Evolutionary conservation across 345 rosid genomes (phyloP), one percentile per base, ranked within the genome.

Genomic region (Raphanus sativus): DNA sequence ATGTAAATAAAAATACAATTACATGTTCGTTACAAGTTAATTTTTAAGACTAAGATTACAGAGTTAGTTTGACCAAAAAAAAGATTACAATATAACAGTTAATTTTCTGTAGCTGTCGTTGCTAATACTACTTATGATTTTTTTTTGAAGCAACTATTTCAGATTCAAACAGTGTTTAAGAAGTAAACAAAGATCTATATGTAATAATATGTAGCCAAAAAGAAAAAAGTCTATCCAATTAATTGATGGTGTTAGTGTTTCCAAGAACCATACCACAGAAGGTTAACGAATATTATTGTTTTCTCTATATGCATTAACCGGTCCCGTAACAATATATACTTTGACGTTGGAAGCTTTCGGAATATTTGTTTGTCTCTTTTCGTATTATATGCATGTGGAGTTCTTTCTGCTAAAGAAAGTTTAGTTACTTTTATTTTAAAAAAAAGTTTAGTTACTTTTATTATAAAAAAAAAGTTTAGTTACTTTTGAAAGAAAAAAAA

Each of bases 241-340:
- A 50, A 61, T 25, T 16, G 64, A 10, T n/a, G 21, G 2, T 63
- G 28, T 29, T 30, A 21, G 61, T 76, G 45, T 10, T 52, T 48
- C 26, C 3, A 42, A 28, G 61, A 60, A 17, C 48, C 32, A 69
- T 5, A 29, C 29, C 30, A 42, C 65, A 45, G 36, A 6, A 15
- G 30, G 68, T 30, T 32, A 67, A 59, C n/a, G 32, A 59, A 60
- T 4, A n/a, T 25, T 7, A 55, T 70, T 69, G 75, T 30, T 34
- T 64, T 77, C 38, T 16, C 4, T 66, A 45, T 66, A 42, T 58
- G 7, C 15, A 17, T 24, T 55, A 24, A 73, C 75, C 75, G 70
- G 78, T 62, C 60, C 75, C 70, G 70, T 79, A 79, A 73, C 82
- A 21, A 21, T 21, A 21, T 67, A 69, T 66, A 79, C 65, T 28